Evolutionary conservation across 129 eudicot species (phyloP).

Genomic region (Flaveria robusta): DNA sequence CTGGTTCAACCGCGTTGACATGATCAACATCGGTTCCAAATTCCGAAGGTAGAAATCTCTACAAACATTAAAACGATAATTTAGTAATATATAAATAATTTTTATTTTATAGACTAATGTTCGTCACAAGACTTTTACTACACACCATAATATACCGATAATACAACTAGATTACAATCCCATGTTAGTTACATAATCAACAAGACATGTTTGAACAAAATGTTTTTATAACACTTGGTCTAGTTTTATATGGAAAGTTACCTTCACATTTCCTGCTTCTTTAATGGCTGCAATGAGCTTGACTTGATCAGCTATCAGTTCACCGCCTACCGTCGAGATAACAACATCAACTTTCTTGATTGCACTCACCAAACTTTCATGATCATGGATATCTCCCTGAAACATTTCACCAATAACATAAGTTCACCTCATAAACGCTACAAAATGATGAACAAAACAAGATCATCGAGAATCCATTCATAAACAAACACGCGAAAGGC

Average conservation of each 20-base stretch:
- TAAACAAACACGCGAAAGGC: not conserved
- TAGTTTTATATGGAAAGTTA: not conserved
- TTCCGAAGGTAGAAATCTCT: conserved; percentile 67
- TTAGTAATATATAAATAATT: not conserved
- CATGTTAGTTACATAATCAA: not conserved
- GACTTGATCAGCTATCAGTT: conserved; percentile 42
- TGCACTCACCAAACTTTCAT: conserved; percentile 51
- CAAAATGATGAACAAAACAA: not conserved
- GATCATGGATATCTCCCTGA: conserved; percentile 55
- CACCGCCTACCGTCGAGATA: conserved; percentile 47
- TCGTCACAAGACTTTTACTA: too few species aligned
- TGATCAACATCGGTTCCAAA: conserved; percentile 55
- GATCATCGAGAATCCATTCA: not conserved
- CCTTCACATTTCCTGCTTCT: conserved; percentile 57
- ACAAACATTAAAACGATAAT: not conserved
- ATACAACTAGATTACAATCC: not conserved
- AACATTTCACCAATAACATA: not conserved
- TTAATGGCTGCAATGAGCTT: conserved; percentile 50
- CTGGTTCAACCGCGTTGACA: conserved; percentile 53
- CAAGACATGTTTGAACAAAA: conserved; percentile 4
- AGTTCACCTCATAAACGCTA: not conserved
- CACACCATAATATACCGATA: too few species aligned
- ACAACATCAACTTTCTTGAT: conserved; percentile 62
- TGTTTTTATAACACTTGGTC: not conserved
- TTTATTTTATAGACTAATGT: too few species aligned